phyloP scores from a whole-genome alignment of 2,329 filamentous ascomycete species.

The Fusarium siculi region DNA sequence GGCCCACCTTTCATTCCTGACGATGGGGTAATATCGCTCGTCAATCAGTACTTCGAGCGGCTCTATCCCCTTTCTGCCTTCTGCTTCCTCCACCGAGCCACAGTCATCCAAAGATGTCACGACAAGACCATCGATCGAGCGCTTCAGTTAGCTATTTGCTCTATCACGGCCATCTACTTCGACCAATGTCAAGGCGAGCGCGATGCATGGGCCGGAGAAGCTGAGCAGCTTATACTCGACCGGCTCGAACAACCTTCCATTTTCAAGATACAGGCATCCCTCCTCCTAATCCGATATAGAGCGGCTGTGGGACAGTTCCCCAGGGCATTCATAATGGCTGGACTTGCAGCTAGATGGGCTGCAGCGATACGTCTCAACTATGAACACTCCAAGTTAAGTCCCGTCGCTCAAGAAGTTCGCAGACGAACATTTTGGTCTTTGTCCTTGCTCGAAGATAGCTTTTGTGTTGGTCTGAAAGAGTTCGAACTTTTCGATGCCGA shows the following conservation, averaged over 20 bases:
- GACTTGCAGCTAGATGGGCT: slow-evolving; percentile 41
- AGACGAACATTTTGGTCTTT: slow-evolving; percentile 43
- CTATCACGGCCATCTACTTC: slow-evolving; percentile 43
- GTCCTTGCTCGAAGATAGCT: slow-evolving; percentile 43
- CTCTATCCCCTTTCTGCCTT: slow-evolving; percentile 40
- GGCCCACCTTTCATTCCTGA: slow-evolving; percentile 12
- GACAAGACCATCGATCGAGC: slow-evolving; percentile 42
- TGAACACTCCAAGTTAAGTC: slow-evolving; percentile 39
- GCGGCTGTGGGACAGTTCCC: slow-evolving; percentile 43
- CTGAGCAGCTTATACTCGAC: slow-evolving; percentile 40
- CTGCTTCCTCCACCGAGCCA: slow-evolving; percentile 41
- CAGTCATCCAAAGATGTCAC: slow-evolving; percentile 41
- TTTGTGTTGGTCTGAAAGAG: slow-evolving; percentile 42
- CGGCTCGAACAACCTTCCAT: slow-evolving; percentile 42
- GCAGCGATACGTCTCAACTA: slow-evolving; percentile 45
- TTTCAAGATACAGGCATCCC: slow-evolving; percentile 43
- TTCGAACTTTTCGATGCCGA: slow-evolving; percentile 44
- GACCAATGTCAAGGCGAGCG: slow-evolving; percentile 22
- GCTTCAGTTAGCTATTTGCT: slow-evolving; percentile 39
- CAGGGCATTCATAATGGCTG: slow-evolving; percentile 44
- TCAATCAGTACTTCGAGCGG: slow-evolving; percentile 40
- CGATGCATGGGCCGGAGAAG: slow-evolving; percentile 38
- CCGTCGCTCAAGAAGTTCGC: slow-evolving; percentile 41
- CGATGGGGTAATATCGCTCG: slow-evolving; percentile 28
- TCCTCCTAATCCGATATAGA: slow-evolving; percentile 42